Base-by-base conservation (phyloP, 305 asterid species). In the Striga hermonthica region DNA sequence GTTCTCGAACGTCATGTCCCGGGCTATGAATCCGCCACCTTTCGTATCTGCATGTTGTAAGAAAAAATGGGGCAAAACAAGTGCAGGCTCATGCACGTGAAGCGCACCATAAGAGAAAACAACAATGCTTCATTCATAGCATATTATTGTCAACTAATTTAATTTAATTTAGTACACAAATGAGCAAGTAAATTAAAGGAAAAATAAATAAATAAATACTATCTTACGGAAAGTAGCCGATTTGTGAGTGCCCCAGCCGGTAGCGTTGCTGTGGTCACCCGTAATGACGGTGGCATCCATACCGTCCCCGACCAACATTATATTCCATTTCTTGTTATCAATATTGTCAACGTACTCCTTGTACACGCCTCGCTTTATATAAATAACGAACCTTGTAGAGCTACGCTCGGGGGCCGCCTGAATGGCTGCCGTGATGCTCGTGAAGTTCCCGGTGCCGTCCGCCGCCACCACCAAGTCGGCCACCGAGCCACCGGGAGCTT, bases 291-390 rank as follows among this genome's bases (percentile, higher is more conserved):
- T 86, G 3, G 74, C 81, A 35, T 79, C 83, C 62, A 79, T 66
- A 37, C 95, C 95, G n/a, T 89, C 97, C 9, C 97, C 97, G 4
- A 85, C 72, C 68, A 89, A 47, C 95, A 89, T 80, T 41, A 89
- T 60, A 60, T 89, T 86, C 82, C 66, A 64, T 58, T 89, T 89
- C 43, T 64, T 80, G 73, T 85, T 86, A 6, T 71, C 70, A 0
- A 86, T 82, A 61, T 78, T 22, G 31, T 22, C 85, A 0, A 86
- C 83, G 6, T 84, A 78, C 66, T 89, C 95, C 3, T 75, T 71
- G 48, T 86, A 89, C n/a, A 74, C 78, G 0, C 95, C 97, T 64
- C 58, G 77, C 79, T 86, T 86, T 10, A 89, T 72, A 9, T 89
- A 75, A 3, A 89, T 82, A 0, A 85, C 81, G 49, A 71, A 86